Evolutionary conservation across 352 stramenopile genomes (phyloP).

Genomic region (Plasmopara halstedii): DNA sequence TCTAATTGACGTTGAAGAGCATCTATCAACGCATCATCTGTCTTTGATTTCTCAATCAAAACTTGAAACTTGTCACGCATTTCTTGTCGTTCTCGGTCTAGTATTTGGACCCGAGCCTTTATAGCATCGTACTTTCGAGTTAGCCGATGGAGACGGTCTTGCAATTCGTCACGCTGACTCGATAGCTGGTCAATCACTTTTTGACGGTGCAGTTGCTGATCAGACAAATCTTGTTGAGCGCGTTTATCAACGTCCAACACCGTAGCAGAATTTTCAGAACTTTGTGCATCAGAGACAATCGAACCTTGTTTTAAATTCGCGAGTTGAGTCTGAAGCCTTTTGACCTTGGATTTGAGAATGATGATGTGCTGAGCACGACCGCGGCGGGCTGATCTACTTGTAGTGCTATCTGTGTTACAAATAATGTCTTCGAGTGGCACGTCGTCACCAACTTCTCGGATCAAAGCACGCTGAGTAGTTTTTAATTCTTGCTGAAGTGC

Average conservation of each 20-base stretch:
- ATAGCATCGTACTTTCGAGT: conserved; percentile 56
- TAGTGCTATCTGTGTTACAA: conserved; percentile 16
- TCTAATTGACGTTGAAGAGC: conserved; percentile 64
- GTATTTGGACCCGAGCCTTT: conserved; percentile 53
- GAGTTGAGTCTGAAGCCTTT: conserved; percentile 54
- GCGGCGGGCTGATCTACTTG: conserved; percentile 25
- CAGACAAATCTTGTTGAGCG: conserved; percentile 50
- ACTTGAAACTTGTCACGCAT: conserved; percentile 57
- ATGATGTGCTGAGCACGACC: conserved; percentile 79
- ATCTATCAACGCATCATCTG: conserved; percentile 73
- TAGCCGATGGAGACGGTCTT: conserved; percentile 45
- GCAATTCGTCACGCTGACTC: conserved; percentile 45
- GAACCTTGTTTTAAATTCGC: not conserved
- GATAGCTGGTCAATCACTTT: conserved; percentile 54
- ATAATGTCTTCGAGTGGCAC: conserved; percentile 44
- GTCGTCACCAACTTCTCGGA: conserved; percentile 59
- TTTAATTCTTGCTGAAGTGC: conserved; percentile 56
- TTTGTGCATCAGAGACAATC: not conserved
- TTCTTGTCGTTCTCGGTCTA: conserved; percentile 72
- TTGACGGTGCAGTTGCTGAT: conserved; percentile 51
- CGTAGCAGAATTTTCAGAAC: not conserved
- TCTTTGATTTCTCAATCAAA: conserved; percentile 71
- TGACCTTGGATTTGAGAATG: conserved; percentile 77
- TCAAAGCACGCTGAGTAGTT: conserved; percentile 56
- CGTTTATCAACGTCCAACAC: conserved; percentile 48